Evolutionary conservation across 1,284 basidiomycete genomes (phyloP), one percentile per base, ranked within the genome.

Genomic region (Flammula alnicola): DNA sequence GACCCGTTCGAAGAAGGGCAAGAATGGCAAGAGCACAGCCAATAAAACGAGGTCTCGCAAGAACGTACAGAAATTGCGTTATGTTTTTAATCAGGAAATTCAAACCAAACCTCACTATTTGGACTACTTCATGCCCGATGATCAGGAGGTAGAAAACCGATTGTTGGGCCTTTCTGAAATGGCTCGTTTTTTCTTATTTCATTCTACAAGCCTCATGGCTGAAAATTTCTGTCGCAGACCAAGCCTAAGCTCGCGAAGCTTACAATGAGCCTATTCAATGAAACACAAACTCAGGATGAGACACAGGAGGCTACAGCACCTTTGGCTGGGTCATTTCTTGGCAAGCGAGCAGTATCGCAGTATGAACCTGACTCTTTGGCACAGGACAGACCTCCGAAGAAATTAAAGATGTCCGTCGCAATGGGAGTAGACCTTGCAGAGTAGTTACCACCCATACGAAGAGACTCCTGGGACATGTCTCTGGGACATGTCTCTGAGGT

Each of bases 81-180:
- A 82, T 55, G 62, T 74, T 11, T 88, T 89, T 65, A 75, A 83
- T 52, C 66, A 63, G 39, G 64, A 74, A 8, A 73, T 75, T 31
- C 71, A 76, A 49, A 66, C 68, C 41, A 73, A 70, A 10, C 55
- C 70, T 36, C 71, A 65, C 41, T 91, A 88, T 61, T 59, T 67
- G 25, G 79, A 88, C 56, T 88, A 90, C 61, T 91, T 91, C 68
- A 74, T 79, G 44, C 81, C 86, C 26, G 47, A 58, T 12, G 74
- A 78, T 52, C 71, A 71, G 11, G 71, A 77, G 20, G 75, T 80
- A 16, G 86, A 89, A 68, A 80, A 72, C 58, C 74, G 71, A 30
- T 62, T 88, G 47, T 66, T 90, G 27, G 81, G 79, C 22, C 58
- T 91, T 26, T 68, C 77, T 25, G 74, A 83, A 57, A 63, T 78